phyloP scores from a whole-genome alignment of 148 eudicot species.

The Nyssa sinensis region DNA sequence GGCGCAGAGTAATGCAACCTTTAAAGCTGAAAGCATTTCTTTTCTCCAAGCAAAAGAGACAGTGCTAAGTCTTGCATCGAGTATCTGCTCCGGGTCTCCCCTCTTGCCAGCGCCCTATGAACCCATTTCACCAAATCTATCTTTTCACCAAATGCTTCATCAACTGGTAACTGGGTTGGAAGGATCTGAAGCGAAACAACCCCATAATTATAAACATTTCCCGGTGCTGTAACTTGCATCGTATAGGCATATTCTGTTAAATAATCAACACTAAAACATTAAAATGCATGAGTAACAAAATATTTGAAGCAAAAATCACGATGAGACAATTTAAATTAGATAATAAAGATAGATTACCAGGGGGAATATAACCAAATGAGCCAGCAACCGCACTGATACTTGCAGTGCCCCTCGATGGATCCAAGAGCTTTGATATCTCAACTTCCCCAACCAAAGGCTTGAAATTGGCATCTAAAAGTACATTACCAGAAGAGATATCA shows the following conservation, averaged over 20 bases:
- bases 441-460: constrained; percentile 83
- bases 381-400: constrained; percentile 99
- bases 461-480: constrained; percentile 64
- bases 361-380: constrained; percentile 97
- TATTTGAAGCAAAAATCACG: neutral
- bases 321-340: neutral
- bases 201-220: constrained; percentile 95
- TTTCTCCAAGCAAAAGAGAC: constrained; percentile 89
- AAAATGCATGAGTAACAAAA: neutral
- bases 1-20: constrained; percentile 80
- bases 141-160: constrained; percentile 91
- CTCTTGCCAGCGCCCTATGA: constrained; percentile 73
- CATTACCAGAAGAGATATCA: constrained; percentile 90
- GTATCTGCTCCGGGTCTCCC: constrained; percentile 96
- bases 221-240: constrained; percentile 99
- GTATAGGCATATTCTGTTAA: constrained; percentile 92
- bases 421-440: constrained; percentile 96
- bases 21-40: constrained; percentile 84
- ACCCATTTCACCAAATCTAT: constrained; percentile 97
- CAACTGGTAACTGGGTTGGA: constrained; percentile 76
- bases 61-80: constrained; percentile 88
- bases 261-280: constrained; percentile 4
- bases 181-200: constrained; percentile 93
- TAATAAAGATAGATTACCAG: constrained; percentile 49
- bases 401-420: constrained; percentile 90